Evolutionary conservation across 2,329 filamentous ascomycete species (phyloP).

Genomic region (Venturia oleaginea): DNA sequence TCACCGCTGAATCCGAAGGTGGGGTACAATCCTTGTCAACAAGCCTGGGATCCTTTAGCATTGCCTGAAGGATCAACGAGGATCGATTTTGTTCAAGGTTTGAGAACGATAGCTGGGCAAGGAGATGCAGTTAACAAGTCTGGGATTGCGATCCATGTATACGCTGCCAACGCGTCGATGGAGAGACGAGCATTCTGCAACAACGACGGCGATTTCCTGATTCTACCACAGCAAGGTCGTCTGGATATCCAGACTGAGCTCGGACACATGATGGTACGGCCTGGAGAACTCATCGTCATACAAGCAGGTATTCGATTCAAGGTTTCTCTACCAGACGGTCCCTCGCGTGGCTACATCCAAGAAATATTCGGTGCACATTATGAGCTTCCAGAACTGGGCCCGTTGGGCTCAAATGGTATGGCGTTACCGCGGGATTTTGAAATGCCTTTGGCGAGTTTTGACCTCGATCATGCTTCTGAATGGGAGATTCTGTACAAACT

Average conservation of each 20-base stretch:
- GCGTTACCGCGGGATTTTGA: slow-evolving; percentile 17
- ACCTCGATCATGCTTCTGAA: slow-evolving; percentile 13
- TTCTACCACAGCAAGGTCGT: slow-evolving; percentile 15
- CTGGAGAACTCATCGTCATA: slow-evolving; percentile 17
- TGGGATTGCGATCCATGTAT: slow-evolving; percentile 19
- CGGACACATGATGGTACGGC: slow-evolving; percentile 16
- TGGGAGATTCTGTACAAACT: slow-evolving; percentile 17
- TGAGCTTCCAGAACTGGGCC: slow-evolving; percentile 17
- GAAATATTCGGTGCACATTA: slow-evolving; percentile 16
- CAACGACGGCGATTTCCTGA: slow-evolving; percentile 16
- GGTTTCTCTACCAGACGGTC: slow-evolving; percentile 16
- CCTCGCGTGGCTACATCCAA: slow-evolving; percentile 15
- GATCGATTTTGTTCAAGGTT: slow-evolving; percentile 18
- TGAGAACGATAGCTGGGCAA: slow-evolving; percentile 19
- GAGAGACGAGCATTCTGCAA: slow-evolving; percentile 16
- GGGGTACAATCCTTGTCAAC: slow-evolving; percentile 28
- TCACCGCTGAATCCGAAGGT: slow-evolving; percentile 27
- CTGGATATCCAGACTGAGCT: slow-evolving; percentile 18
- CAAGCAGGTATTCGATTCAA: slow-evolving; percentile 16
- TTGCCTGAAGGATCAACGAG: slow-evolving; percentile 19
- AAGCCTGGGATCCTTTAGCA: slow-evolving; percentile 30
- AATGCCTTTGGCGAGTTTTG: slow-evolving; percentile 16
- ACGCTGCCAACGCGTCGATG: slow-evolving; percentile 19
- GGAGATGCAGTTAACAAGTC: slow-evolving; percentile 18
- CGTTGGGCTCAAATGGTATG: slow-evolving; percentile 16